Conservation (phyloP, 371 early-diverging fungal genomes). For the Dichotomocladium elegans region DNA sequence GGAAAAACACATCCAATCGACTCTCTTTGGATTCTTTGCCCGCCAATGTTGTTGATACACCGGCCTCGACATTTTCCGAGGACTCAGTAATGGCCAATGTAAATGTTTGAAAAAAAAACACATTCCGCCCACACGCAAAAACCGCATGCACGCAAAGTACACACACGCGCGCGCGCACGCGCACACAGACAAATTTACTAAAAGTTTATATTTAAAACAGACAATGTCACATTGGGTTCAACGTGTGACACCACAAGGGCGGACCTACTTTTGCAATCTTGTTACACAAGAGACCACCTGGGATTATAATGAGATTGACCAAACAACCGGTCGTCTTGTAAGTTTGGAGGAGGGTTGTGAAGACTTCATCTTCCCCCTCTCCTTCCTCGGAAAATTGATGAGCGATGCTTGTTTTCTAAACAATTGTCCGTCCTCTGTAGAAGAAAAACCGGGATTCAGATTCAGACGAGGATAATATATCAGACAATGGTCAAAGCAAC, state of each 20-base stretch:
- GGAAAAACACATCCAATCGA: not conserved
- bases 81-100: not conserved
- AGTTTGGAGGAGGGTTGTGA: too few species aligned
- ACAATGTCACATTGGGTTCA: constrained; percentile 58
- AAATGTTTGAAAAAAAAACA: too few species aligned
- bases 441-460: constrained; percentile 2
- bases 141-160: too few species aligned
- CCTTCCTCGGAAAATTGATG: too few species aligned
- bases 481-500: not conserved
- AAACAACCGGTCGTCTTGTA: constrained; percentile 34
- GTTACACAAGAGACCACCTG: constrained; percentile 77
- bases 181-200: too few species aligned
- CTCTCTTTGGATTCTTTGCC: constrained; percentile 4
- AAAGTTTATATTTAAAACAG: constrained; percentile 2
- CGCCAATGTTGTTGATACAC: constrained; percentile 9
- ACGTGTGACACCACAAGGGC: constrained; percentile 57
- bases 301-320: constrained; percentile 42
- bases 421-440: too few species aligned
- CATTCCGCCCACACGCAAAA: too few species aligned
- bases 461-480: constrained; percentile 1
- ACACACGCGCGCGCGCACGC: too few species aligned
- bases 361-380: too few species aligned
- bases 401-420: too few species aligned
- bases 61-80: not conserved
- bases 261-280: constrained; percentile 74